Evolutionary conservation across 2,329 filamentous ascomycete species (phyloP).

Genomic region (Teratosphaeria pseudoeucalypti): DNA sequence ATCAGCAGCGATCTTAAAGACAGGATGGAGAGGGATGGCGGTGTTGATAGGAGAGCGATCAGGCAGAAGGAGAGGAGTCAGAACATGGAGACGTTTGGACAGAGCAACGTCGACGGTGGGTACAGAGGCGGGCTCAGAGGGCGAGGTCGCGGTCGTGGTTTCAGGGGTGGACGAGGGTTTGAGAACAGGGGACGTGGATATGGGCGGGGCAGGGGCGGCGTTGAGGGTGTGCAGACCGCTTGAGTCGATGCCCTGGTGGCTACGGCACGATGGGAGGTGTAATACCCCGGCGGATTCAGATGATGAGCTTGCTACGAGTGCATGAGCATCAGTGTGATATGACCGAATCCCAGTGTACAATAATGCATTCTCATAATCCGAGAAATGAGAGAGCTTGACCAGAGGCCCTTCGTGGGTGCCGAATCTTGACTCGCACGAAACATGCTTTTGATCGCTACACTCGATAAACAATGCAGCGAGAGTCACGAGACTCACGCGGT

Average conservation of each 20-base stretch:
- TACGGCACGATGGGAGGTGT: background rate
- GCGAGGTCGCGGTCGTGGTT: constrained; percentile 51
- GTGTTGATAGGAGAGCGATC: constrained; percentile 73
- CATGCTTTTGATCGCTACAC: background rate
- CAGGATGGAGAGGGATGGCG: constrained; percentile 49
- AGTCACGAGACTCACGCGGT: too few species aligned
- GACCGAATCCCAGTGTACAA: background rate
- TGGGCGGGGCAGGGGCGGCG: background rate
- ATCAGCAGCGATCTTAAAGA: constrained; percentile 92
- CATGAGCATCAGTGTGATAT: background rate
- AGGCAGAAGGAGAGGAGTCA: constrained; percentile 85
- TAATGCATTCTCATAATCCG: background rate
- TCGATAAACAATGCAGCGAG: background rate
- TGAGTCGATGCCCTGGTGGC: background rate
- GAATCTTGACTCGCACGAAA: background rate
- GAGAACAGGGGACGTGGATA: background rate
- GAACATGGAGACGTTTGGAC: constrained; percentile 96
- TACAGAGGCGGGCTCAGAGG: constrained; percentile 69
- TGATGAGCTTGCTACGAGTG: background rate
- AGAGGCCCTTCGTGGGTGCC: background rate
- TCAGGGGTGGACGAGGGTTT: background rate
- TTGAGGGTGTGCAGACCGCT: background rate
- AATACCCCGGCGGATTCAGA: background rate
- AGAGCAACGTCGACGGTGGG: constrained; percentile 76
- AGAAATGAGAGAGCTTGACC: background rate